Evolutionary conservation across 2,329 filamentous ascomycete species (phyloP), one percentile per base, ranked within the genome.

Genomic region (Colletotrichum spinosum): DNA sequence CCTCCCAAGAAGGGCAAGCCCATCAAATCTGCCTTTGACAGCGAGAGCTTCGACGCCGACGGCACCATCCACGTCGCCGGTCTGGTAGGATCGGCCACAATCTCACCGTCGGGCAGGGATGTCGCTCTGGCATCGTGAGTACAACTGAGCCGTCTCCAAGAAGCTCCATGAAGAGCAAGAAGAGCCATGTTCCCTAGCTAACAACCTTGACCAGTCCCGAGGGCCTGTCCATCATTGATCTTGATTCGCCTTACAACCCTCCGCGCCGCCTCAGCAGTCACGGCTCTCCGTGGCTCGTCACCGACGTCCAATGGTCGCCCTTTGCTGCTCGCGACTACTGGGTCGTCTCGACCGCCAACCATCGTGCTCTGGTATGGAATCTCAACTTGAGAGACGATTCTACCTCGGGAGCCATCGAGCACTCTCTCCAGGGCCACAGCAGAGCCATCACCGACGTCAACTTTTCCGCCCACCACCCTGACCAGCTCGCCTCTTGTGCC

Each of bases 281-380:
- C 78, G 91, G 93, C 60, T 90, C 93, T 48, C 91, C 93, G n/a
- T 97, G 94, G 93, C 89, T 97, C 55, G 94, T 97, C 6, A 94
- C 95, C 10, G 95, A 97, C 77, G 94, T 97, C 37, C 95, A 97
- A 78, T 97, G 95, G 95, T 97, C 93, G 10, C 95, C 95, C 1
- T 97, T 97, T 76, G 92, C 94, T 11, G 88, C 87, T 17, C 88
- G 94, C 52, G 92, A 97, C 76, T 94, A 94, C 72, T 97, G 95
- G 94, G 91, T 97, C 15, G 92, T 93, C 41, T 97, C 93, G 65
- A 97, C 94, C 1, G 95, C 94, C 15, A 97, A 97, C 75, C 94
- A 97, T 76, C 93, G 96, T 71, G 96, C 94, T 17, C 83, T 97
- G 55, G 92, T 97, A 17, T 97, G 94, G 94, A 97, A 97, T 76